These are phyloP conservation scores for Polyporus arcularius DNA, from an alignment of 768 basidiomycete species.

Conservation along the genomic window DNA sequence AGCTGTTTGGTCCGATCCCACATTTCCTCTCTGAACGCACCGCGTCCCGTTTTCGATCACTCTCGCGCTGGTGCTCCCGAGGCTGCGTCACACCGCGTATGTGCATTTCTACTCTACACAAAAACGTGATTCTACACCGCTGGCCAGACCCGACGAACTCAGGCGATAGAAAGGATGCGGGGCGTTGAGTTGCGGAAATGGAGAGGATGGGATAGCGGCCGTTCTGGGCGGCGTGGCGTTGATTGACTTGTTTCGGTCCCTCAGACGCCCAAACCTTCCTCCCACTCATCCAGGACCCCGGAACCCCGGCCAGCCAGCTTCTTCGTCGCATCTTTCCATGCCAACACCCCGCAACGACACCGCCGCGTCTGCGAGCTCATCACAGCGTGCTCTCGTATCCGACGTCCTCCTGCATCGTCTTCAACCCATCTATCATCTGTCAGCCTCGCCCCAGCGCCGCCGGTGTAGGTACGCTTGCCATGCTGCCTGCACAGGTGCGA, in stretches of 20 bases:
- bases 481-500: neutral
- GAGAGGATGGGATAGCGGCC: constrained; percentile 17
- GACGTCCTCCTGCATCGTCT: neutral
- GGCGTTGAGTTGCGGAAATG: constrained; percentile 21
- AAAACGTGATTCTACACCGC: neutral
- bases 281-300: constrained; percentile 30
- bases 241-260: constrained; percentile 28
- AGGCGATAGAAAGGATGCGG: constrained; percentile 7
- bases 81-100: neutral
- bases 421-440: constrained; percentile 5
- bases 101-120: neutral
- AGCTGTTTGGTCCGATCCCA: constrained; percentile 31
- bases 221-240: constrained; percentile 31
- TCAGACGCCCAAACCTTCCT: constrained; percentile 29
- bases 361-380: neutral
- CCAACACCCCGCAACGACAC: neutral
- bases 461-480: neutral
- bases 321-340: constrained; percentile 2
- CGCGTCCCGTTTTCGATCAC: constrained; percentile 12
- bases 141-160: neutral
- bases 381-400: neutral
- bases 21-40: constrained; percentile 20
- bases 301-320: constrained; percentile 8
- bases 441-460: neutral
- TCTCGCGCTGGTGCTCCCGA: neutral